These are phyloP conservation scores for Lactarius akahatsu DNA, from an alignment of 768 basidiomycete species.

Conservation along the genomic window DNA sequence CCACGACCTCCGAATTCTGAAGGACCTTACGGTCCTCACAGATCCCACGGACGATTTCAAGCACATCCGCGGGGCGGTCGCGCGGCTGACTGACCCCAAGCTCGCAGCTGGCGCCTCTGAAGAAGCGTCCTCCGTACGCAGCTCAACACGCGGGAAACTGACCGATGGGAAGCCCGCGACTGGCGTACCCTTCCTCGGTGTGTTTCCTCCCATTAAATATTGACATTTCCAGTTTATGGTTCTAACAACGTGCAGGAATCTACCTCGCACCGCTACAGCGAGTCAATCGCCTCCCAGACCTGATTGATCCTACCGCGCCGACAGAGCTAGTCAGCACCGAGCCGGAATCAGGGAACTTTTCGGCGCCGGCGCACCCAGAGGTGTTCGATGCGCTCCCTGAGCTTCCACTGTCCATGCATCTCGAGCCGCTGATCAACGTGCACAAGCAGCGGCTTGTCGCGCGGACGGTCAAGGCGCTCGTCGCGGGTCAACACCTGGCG, in stretches of 20 bases:
- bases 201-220: slow-evolving; percentile 29
- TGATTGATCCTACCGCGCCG: slow-evolving; percentile 82
- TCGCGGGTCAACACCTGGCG: slow-evolving; percentile 81
- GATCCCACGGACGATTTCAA: slow-evolving; percentile 68
- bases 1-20: slow-evolving; percentile 72
- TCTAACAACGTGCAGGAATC: slow-evolving; percentile 47
- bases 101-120: slow-evolving; percentile 54
- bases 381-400: slow-evolving; percentile 73
- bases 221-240: too few relatives aligned
- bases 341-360: slow-evolving; percentile 58
- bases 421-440: slow-evolving; percentile 85
- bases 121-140: slow-evolving; percentile 44
- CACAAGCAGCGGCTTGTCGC: slow-evolving; percentile 86
- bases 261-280: slow-evolving; percentile 73
- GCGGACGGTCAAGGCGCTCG: slow-evolving; percentile 73
- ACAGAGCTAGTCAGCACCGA: slow-evolving; percentile 66
- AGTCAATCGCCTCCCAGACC: slow-evolving; percentile 66
- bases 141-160: slow-evolving; percentile 38
- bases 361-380: slow-evolving; percentile 71
- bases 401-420: slow-evolving; percentile 72
- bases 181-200: slow-evolving; percentile 85
- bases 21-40: slow-evolving; percentile 67
- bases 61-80: slow-evolving; percentile 65
- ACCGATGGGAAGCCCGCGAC: slow-evolving; percentile 48
- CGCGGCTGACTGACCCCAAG: slow-evolving; percentile 64